A percentile compares a stretch with the other conserved stretches of the same genome.
These are phyloP conservation scores for Tuber aestivum DNA, from an alignment of 495 filamentous ascomycete species.

Conservation along the genomic window DNA sequence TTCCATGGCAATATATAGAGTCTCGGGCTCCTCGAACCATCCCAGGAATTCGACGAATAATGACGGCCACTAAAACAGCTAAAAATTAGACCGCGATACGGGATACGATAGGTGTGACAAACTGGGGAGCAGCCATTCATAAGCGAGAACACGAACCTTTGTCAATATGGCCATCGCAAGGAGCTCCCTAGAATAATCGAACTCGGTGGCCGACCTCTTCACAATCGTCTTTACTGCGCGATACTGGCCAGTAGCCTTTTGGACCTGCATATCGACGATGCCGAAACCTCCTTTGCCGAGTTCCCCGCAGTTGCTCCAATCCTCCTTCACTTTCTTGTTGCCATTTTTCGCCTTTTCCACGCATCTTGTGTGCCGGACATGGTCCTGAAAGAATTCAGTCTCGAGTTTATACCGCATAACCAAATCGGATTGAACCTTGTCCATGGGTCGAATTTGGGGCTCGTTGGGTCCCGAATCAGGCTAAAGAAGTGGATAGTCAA, in stretches of 20 bases:
- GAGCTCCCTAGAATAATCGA: neutral
- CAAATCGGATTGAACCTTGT: neutral
- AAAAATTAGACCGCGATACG: neutral
- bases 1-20: too few species aligned
- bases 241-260: neutral
- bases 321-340: neutral
- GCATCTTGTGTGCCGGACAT: neutral
- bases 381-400: neutral
- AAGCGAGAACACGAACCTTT: neutral
- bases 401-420: neutral
- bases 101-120: neutral
- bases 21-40: slow-evolving; percentile 3
- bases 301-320: neutral
- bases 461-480: neutral
- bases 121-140: neutral
- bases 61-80: neutral
- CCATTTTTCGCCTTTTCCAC: neutral
- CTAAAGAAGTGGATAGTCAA: neutral
- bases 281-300: neutral
- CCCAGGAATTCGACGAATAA: slow-evolving; percentile 12
- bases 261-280: neutral
- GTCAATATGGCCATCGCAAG: too few species aligned
- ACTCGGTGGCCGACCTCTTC: neutral
- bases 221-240: neutral
- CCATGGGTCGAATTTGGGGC: neutral